Base-by-base conservation (phyloP, 306 rosid species). In the Psophocarpus tetragonolobus region DNA sequence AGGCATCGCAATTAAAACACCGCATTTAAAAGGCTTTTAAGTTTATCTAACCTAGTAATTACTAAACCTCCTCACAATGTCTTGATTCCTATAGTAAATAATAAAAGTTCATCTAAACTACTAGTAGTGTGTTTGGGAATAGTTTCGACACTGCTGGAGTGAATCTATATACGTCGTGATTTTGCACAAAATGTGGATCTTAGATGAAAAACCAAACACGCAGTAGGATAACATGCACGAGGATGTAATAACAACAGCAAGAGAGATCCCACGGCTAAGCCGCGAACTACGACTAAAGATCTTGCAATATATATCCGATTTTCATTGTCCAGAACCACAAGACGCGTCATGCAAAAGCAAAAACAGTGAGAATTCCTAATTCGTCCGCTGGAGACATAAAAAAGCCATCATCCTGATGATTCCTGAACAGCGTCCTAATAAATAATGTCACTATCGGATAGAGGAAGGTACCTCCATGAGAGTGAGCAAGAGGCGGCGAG, bases 401-500 rank as follows among this genome's bases (percentile, higher is more conserved):
- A 62, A 61, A 61, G 11, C 15, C 0, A 8, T n/a, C 60, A 63
- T 65, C 29, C 50, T 36, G 18, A 17, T 33, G 36, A 35, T 35
- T 41, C 54, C 18, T 38, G 20, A 36, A 70, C 54, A 27, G 50
- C 38, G 23, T 44, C 63, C 56, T 18, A 74, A n/a, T n/a, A n/a
- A n/a, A n/a, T n/a, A 17, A 8, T 17, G 27, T 29, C 66, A 29
- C 13, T 29, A 15, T 29, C 3, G n/a, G 39, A 35, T 7, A 38
- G 11, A 41, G 18, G 14, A 1, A 39, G 35, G 45, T 68, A 81
- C 99, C 98, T 96, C 97, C 99, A 96, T 96, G 71, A 96, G 96
- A 41, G 99, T 96, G 74, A 96, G 98, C 81, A 96, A 53, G 66
- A 96, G 93, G 12, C 99, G 85, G 35, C 99, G 73, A 0, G 99